A percentile compares a stretch with the other conserved stretches of the same genome.
Conservation (phyloP, 2,329 filamentous ascomycete species). For the Xylariales sp. region DNA sequence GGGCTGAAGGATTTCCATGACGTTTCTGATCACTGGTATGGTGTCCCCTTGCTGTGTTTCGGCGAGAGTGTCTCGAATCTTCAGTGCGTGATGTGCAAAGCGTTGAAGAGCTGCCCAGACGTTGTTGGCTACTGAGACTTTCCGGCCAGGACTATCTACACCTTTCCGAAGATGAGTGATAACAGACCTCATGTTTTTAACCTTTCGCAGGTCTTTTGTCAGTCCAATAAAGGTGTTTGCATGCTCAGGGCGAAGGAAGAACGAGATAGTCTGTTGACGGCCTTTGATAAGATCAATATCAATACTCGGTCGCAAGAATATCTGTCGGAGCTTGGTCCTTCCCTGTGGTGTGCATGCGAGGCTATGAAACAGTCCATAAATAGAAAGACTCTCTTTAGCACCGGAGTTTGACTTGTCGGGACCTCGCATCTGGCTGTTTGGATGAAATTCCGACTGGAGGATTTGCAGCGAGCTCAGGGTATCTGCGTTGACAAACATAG, state of each 20-base stretch:
- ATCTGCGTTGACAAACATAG: slow-evolving; percentile 77
- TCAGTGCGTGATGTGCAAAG: slow-evolving; percentile 68
- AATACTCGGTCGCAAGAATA: slow-evolving; percentile 74
- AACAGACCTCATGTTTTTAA: slow-evolving; percentile 70
- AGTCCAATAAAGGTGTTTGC: slow-evolving; percentile 49
- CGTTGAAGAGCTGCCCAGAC: slow-evolving; percentile 68
- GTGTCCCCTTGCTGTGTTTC: slow-evolving; percentile 50
- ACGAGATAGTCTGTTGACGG: slow-evolving; percentile 64
- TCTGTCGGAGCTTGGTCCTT: slow-evolving; percentile 65
- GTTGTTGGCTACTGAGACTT: slow-evolving; percentile 54
- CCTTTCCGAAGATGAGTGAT: slow-evolving; percentile 74
- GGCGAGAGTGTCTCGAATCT: slow-evolving; percentile 60
- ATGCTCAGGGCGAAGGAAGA: slow-evolving; percentile 67
- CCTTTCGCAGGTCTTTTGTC: slow-evolving; percentile 57
- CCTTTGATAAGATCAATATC: slow-evolving; percentile 64
- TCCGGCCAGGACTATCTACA: slow-evolving; percentile 48
- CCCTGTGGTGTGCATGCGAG: slow-evolving; percentile 77
- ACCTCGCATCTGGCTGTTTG: slow-evolving; percentile 73
- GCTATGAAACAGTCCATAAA: slow-evolving; percentile 77
- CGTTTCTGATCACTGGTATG: slow-evolving; percentile 49
- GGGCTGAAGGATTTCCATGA: slow-evolving; percentile 56
- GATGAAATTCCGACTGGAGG: slow-evolving; percentile 75
- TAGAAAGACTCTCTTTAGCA: slow-evolving; percentile 74
- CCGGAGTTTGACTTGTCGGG: slow-evolving; percentile 55
- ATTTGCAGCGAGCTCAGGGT: slow-evolving; percentile 81